A percentile compares a stretch with the other conserved stretches of the same genome.
Conservation (phyloP, 108 stramenopile species). For the Nannochloropsis oceanica region DNA sequence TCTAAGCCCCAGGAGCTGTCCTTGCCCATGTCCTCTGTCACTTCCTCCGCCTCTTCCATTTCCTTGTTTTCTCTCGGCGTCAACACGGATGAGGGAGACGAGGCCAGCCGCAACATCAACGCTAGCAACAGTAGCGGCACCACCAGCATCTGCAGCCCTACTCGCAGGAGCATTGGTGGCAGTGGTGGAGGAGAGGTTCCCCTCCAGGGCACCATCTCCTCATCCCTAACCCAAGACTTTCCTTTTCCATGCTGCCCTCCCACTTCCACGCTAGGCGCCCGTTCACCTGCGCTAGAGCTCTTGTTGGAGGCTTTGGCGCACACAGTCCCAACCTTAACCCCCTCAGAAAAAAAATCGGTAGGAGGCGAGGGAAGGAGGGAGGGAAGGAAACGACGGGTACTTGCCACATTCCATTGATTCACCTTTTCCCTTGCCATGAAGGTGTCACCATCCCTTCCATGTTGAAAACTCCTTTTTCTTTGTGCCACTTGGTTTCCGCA, state of each 20-base stretch:
- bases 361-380: background rate
- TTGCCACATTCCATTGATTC: background rate
- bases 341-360: background rate
- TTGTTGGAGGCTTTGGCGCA: constrained; percentile 1
- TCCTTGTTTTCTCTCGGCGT: background rate
- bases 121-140: background rate
- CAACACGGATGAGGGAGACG: background rate
- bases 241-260: constrained; percentile 21
- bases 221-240: constrained; percentile 16
- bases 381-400: background rate
- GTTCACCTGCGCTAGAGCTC: constrained; percentile 17
- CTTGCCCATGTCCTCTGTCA: too few relatives aligned
- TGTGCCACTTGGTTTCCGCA: background rate
- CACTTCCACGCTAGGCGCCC: constrained; percentile 9
- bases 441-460: too few relatives aligned
- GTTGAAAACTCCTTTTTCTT: background rate
- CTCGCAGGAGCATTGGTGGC: too few relatives aligned
- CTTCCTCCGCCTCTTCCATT: background rate
- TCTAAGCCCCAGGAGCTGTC: too few relatives aligned
- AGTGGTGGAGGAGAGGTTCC: too few relatives aligned
- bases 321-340: background rate
- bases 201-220: background rate
- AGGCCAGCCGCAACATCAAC: background rate
- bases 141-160: too few relatives aligned
- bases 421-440: too few relatives aligned